Conservation (phyloP, 139 green algal genomes). For the Desmodesmus armatus region DNA sequence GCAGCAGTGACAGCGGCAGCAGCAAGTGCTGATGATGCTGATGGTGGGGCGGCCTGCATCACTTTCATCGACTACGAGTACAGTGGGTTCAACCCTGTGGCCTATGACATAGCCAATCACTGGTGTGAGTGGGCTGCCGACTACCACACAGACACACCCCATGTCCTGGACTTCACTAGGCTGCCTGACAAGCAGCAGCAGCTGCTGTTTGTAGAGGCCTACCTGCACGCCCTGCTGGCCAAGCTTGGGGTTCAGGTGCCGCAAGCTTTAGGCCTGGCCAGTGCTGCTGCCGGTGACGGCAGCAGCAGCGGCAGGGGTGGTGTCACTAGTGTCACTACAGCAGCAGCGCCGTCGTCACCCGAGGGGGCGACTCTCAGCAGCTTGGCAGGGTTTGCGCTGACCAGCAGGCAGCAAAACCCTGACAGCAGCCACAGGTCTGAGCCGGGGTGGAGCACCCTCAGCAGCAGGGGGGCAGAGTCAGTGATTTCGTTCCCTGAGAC, state of each 20-base stretch:
- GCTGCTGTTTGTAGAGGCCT: constrained; percentile 56
- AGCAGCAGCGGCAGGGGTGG: not conserved
- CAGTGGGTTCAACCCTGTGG: constrained; percentile 52
- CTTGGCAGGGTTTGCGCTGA: too few relatives aligned
- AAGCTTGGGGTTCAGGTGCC: constrained; percentile 1
- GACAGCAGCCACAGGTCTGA: not conserved
- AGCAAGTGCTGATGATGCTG: not conserved
- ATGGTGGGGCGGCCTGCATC: too few relatives aligned
- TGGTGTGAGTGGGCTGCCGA: constrained; percentile 79
- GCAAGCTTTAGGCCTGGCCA: not conserved
- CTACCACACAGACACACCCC: constrained; percentile 61
- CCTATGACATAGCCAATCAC: constrained; percentile 83
- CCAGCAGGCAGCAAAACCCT: not conserved
- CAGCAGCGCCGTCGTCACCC: not conserved
- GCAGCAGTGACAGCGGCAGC: not conserved
- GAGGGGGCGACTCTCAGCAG: too few relatives aligned
- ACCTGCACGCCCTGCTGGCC: constrained; percentile 53
- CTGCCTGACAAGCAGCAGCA: constrained; percentile 63
- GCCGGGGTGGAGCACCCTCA: constrained; percentile 10
- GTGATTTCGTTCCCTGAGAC: constrained; percentile 13
- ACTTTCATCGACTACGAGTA: constrained; percentile 86
- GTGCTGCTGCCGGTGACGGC: not conserved
- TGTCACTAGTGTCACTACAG: not conserved
- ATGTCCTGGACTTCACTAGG: constrained; percentile 59
- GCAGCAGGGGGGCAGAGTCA: constrained; percentile 32